Evolutionary conservation across 1,284 basidiomycete genomes (phyloP).

Genomic region (Gomphus bonarii): DNA sequence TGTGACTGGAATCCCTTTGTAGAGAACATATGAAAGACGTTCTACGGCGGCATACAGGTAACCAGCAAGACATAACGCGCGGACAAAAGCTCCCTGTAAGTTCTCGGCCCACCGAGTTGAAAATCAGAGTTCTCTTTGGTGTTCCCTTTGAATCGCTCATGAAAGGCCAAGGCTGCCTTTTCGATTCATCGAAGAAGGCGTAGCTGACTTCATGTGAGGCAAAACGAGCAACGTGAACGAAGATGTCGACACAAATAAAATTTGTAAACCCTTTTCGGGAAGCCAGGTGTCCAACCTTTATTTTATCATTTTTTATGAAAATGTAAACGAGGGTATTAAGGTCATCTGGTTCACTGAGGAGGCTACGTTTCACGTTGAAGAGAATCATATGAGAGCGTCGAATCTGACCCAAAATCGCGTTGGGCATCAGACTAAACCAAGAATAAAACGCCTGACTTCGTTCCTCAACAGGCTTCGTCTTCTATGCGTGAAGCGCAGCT

Average conservation of each 20-base stretch:
- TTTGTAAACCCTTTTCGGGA: slow-evolving; percentile 8
- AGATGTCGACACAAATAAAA: slow-evolving; percentile 1
- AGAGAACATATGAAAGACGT: not conserved
- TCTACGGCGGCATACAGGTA: slow-evolving; percentile 1
- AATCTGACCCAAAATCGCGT: not conserved
- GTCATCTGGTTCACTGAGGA: slow-evolving; percentile 4
- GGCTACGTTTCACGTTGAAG: not conserved
- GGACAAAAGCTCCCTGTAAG: not conserved
- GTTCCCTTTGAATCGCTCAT: not conserved
- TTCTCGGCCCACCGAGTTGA: slow-evolving; percentile 1
- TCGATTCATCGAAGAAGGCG: slow-evolving; percentile 2
- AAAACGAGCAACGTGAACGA: slow-evolving; percentile 8
- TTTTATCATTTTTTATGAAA: too few relatives aligned
- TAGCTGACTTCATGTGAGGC: slow-evolving; percentile 2
- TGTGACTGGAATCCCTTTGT: not conserved
- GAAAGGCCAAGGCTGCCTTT: slow-evolving; percentile 1
- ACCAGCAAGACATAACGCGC: slow-evolving; percentile 1
- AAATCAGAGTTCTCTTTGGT: slow-evolving; percentile 1
- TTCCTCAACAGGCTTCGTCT: not conserved
- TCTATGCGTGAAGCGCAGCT: slow-evolving; percentile 8
- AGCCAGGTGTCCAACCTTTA: not conserved
- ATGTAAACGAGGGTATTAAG: slow-evolving; percentile 8
- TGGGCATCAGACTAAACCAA: slow-evolving; percentile 7
- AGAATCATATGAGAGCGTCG: not conserved
- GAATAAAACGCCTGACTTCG: slow-evolving; percentile 8